Conservation (phyloP, 805 yeast genomes). For the Candida patagonica region DNA sequence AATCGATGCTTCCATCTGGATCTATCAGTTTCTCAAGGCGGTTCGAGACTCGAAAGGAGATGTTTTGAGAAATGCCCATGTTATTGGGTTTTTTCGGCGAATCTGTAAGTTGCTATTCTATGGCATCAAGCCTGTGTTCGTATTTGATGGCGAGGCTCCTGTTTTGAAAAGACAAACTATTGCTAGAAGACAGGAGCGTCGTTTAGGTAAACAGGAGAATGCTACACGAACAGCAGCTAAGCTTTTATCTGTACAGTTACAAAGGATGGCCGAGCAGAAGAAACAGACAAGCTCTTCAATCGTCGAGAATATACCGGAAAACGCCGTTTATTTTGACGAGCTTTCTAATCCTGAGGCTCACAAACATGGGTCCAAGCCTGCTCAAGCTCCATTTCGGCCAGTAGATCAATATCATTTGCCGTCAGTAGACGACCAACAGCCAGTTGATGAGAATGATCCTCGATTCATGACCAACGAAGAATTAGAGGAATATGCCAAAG, state of each 20-base stretch:
- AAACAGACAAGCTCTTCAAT: not conserved
- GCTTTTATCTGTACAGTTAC: slow-evolving; percentile 71
- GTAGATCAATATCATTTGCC: slow-evolving; percentile 88
- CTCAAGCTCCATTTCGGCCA: no score
- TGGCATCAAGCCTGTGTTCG: slow-evolving; percentile 84
- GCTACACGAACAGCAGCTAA: slow-evolving; percentile 70
- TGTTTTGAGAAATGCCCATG: slow-evolving; percentile 67
- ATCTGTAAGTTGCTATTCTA: slow-evolving; percentile 82
- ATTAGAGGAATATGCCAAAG: slow-evolving; percentile 48
- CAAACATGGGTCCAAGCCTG: slow-evolving; percentile 3
- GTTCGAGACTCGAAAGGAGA: slow-evolving; percentile 82
- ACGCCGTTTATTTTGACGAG: slow-evolving; percentile 4
- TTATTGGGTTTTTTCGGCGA: slow-evolving; percentile 91
- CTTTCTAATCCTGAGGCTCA: not conserved
- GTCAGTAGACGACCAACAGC: slow-evolving; percentile 39
- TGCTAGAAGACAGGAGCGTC: slow-evolving; percentile 54
- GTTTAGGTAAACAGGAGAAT: slow-evolving; percentile 65
- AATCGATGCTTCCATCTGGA: slow-evolving; percentile 98
- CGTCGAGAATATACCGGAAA: slow-evolving; percentile 2
- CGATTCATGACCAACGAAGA: slow-evolving; percentile 71
- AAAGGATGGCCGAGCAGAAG: slow-evolving; percentile 37
- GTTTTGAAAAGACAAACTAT: slow-evolving; percentile 72
- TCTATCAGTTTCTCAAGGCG: slow-evolving; percentile 91
- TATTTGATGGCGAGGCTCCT: slow-evolving; percentile 95
- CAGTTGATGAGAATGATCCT: slow-evolving; percentile 48